A percentile compares a stretch with the other conserved stretches of the same genome.
These are phyloP conservation scores for Phycomyces blakesleeanus DNA, from an alignment of 192 early-diverging fungal genomes.

Conservation along the genomic window DNA sequence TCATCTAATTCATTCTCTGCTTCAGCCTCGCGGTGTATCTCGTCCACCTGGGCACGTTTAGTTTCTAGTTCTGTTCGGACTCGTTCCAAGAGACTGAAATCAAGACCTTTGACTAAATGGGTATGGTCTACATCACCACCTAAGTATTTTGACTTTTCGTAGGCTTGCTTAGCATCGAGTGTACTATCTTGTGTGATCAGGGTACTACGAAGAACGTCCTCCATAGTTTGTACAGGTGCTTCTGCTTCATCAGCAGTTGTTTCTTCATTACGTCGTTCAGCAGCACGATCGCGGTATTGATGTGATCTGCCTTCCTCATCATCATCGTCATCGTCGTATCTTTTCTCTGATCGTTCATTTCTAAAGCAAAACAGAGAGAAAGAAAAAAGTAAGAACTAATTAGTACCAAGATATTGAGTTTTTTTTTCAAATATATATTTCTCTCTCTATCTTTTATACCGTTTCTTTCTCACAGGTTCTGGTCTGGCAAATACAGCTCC, in stretches of 20 bases:
- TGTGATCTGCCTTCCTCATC: conserved; percentile 12
- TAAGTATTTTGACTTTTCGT: conserved; percentile 84
- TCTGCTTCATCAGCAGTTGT: conserved; percentile 47
- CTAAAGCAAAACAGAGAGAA: background rate
- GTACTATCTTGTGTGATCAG: conserved; percentile 1
- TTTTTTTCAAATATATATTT: background rate
- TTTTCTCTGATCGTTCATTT: background rate
- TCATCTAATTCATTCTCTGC: conserved; percentile 37
- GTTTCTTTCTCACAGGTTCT: conserved; percentile 39
- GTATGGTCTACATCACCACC: conserved; percentile 86
- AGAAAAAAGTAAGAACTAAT: conserved; percentile 30
- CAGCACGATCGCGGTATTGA: conserved; percentile 89
- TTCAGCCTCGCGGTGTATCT: conserved; percentile 36
- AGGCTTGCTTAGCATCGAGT: conserved; percentile 47
- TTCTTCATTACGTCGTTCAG: conserved; percentile 66
- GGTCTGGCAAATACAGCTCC: conserved; percentile 45
- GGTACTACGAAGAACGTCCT: conserved; percentile 39
- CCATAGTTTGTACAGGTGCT: conserved; percentile 62
- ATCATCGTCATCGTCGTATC: conserved; percentile 2
- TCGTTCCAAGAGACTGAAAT: conserved; percentile 78
- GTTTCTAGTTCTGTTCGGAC: conserved; percentile 51
- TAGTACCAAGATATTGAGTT: no score
- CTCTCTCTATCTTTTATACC: conserved; percentile 29
- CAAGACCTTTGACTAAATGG: conserved; percentile 91
- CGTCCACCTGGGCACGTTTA: no score